Base-by-base conservation (phyloP, 768 basidiomycete genomes). In the Boletus rufocinnamomeus region DNA sequence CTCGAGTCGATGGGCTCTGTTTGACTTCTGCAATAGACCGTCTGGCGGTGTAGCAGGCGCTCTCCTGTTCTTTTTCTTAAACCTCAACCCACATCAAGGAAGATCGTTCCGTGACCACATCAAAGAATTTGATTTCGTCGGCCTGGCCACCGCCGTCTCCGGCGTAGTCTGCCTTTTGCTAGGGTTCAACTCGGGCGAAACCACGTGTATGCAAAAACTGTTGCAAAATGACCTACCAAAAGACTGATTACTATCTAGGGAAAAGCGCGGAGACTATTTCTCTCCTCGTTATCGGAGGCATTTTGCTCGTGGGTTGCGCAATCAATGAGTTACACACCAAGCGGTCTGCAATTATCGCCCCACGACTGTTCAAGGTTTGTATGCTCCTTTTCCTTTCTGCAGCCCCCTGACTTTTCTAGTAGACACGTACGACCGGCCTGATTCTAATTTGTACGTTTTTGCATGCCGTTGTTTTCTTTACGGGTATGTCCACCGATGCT, bases 41-140 rank as follows among this genome's bases (percentile, higher is more conserved):
- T 77, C 76, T 0, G 75, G 76, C 27, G 75, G 73, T 16, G 14
- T 71, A 35, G 71, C 76, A 11, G 69, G 68, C 6, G 61, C 52
- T 13, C 27, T 75, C 8, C 56, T 76, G 6, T 71, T 77, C 54
- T 66, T 73, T 48, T 74, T 70, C 63, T 66, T 78, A 27, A 69
- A 76, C 60, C 66, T 78, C 17, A 75, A 70, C 43, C 69, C 72
- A 23, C 73, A 69, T 52, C 66, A 74, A 56, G 61, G 68, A 21
- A 71, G 67, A 57, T 59, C 74, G 0, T 64, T 77, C 40, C 61
- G 59, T n/a, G 60, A 74, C 8, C 71, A 77, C 37, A 57, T 70
- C 40, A 53, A 52, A 19, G 68, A 73, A 52, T 80, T 80, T 60
- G 78, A 80, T 66, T 74, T 77, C 55, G 6, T 72, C 51, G 79